Percentiles rank a stretch among this genome's conserved stretches.
phyloP scores from a whole-genome alignment of 2,329 filamentous ascomycete species.

The Claviceps humidiphila region DNA sequence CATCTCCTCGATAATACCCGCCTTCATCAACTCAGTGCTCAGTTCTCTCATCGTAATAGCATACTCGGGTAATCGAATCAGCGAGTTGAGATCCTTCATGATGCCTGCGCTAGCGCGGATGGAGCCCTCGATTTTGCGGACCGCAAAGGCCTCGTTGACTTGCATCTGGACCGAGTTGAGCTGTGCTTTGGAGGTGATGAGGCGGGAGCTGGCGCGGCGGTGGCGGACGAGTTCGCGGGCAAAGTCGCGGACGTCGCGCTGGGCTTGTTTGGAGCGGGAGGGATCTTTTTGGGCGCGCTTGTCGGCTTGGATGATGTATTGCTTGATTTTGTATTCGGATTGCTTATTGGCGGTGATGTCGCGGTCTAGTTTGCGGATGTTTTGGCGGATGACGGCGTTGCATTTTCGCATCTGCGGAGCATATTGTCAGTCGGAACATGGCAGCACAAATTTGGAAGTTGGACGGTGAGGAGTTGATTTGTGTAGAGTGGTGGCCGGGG shows the following conservation, averaged over 20 bases:
- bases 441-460: slow-evolving; percentile 1
- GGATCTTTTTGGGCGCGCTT: slow-evolving; percentile 71
- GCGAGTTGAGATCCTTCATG: slow-evolving; percentile 90
- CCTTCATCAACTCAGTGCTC: slow-evolving; percentile 77
- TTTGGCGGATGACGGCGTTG: slow-evolving; percentile 75
- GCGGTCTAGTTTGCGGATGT: slow-evolving; percentile 88
- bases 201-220: slow-evolving; percentile 59
- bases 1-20: slow-evolving; percentile 97
- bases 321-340: slow-evolving; percentile 73
- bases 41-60: slow-evolving; percentile 82
- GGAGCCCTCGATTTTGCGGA: slow-evolving; percentile 89
- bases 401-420: slow-evolving; percentile 74
- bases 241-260: slow-evolving; percentile 73
- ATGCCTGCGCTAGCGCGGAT: slow-evolving; percentile 78
- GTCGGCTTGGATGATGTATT: slow-evolving; percentile 70
- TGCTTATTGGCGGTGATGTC: slow-evolving; percentile 70
- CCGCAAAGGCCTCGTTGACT: slow-evolving; percentile 89
- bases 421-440: neutral
- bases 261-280: slow-evolving; percentile 63
- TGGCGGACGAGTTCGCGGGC: slow-evolving; percentile 76
- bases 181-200: slow-evolving; percentile 82
- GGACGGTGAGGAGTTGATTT: neutral
- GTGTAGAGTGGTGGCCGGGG: neutral
- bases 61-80: slow-evolving; percentile 74
- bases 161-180: slow-evolving; percentile 92